Base-by-base conservation (phyloP, 768 basidiomycete genomes). In the Coprinopsis strossmayeri region DNA sequence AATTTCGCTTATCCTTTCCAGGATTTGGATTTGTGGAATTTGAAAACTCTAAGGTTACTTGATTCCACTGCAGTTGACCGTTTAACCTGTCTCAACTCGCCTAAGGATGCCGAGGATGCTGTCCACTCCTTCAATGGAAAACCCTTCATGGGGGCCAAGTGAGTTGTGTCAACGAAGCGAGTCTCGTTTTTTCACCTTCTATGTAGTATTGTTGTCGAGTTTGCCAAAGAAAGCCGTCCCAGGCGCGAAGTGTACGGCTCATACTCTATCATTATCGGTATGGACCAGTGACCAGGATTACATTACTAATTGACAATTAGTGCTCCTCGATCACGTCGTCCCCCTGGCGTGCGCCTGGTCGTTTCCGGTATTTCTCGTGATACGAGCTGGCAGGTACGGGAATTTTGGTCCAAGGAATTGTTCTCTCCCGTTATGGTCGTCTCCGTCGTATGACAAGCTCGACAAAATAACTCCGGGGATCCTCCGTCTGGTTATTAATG, bases 21-120 rank as follows among this genome's bases (percentile, higher is more conserved):
- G 91, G 91, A 10, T 99, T 96, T 59, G 96, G 93, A 48, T 99
- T 99, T 64, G 82, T 97, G 56, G 95, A 98, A 66, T 98, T 96
- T 60, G 95, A 95, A 64, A 87, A 73, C 58, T 65, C 85, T 17
- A 83, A 87, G 70, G 20, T 42, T 5, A 21, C 20, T 42, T 21
- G 25, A 21, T 42, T 42, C 40, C 21, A 24, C 17, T n/a, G n/a
- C n/a, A 40, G 23, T 25, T 42, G 9, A 37, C 20, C 13, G 38
- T 10, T 3, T 51, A 5, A 23, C 43, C n/a, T 41, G 23, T 39
- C 46, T 59, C 53, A 52, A 59, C 3, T 37, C 51, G 51, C 47
- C 37, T 21, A 54, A 94, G 87, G 96, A 99, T 56, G 95, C 95
- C 5, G 94, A 98, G 61, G 92, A 97, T 62, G 94, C 91, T 32